Conservation (phyloP, 1,284 basidiomycete species). For the Boletus hoseneyae region DNA sequence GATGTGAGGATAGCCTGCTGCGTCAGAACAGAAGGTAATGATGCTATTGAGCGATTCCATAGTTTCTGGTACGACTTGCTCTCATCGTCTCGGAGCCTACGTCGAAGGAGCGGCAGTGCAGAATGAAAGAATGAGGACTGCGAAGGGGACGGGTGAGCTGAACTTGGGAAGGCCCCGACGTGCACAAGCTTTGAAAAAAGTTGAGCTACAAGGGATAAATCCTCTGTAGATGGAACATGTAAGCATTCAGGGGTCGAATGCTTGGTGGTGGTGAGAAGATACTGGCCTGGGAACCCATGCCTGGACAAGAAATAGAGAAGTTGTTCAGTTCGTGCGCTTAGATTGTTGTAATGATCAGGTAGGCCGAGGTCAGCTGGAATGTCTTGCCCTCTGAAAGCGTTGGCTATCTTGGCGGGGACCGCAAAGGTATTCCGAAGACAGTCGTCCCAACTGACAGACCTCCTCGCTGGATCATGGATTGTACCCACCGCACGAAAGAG, state of each 20-base stretch:
- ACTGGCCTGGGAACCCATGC: constrained; percentile 32
- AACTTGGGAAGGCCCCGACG: constrained; percentile 59
- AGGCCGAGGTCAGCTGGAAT: constrained; percentile 50
- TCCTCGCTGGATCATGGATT: constrained; percentile 26
- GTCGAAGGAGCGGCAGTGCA: constrained; percentile 47
- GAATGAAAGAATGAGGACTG: constrained; percentile 65
- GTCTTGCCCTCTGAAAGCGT: constrained; percentile 44
- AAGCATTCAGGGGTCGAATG: constrained; percentile 4
- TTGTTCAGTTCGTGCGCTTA: constrained; percentile 54
- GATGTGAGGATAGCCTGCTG: constrained; percentile 59
- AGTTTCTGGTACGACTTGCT: constrained; percentile 39
- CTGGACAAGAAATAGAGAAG: constrained; percentile 38
- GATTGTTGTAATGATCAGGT: constrained; percentile 48
- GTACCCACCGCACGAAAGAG: constrained; percentile 53
- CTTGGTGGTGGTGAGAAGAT: not conserved
- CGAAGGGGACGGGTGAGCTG: constrained; percentile 44
- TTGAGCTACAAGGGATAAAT: constrained; percentile 40
- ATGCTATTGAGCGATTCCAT: constrained; percentile 50
- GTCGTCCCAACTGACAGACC: constrained; percentile 61
- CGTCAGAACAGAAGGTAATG: constrained; percentile 49
- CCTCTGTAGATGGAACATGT: constrained; percentile 21
- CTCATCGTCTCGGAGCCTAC: constrained; percentile 34
- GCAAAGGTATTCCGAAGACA: constrained; percentile 57
- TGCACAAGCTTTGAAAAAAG: constrained; percentile 64
- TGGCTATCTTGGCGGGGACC: constrained; percentile 67